Evolutionary conservation across 495 filamentous ascomycete genomes (phyloP), one percentile per base, ranked within the genome.

Genomic region (Penicillium antarcticum): DNA sequence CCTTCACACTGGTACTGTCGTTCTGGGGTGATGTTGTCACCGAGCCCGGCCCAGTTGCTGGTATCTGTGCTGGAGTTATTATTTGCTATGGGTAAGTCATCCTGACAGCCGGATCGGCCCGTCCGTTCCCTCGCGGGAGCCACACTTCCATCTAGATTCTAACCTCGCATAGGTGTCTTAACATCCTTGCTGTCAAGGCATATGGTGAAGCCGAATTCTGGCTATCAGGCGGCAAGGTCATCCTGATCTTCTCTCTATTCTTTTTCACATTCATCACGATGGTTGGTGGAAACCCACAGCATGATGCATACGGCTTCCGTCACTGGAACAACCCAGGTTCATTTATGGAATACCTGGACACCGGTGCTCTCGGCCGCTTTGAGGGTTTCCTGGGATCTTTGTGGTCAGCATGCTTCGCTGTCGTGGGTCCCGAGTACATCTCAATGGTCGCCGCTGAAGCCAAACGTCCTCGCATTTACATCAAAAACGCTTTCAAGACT

Each of bases 381-480:
- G 69, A 88, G 45, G 87, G 88, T 1, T 89, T 91, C 51, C 68
- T 91, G 13, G 79, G 82, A 34, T 82, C 84, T 36, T 58, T 92
- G 2, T 87, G 86, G 61, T 81, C 58, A 2, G 63, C 63, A 9
- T 52, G 47, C 36, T 63, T 77, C 33, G 45, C 52, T 14, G 63
- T 66, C 9, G 66, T 69, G 9, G 88, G 88, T 4, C 87, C 87
- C 0, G 89, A 91, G 58, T 92, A 91, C 59, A 83, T 91, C 40
- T 80, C 82, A 44, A 91, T 91, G 85, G 84, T 87, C 0, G 86
- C 88, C 3, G 89, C 87, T 38, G 88, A 92, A 61, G 80, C 87
- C 7, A 80, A 85, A 56, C 87, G 87, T 47, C 88, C 88, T 12
- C 77, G 89, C 1, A 56, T 61, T 10, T 65, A 63, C 14, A 61